Percentiles rank a stretch among this genome's conserved stretches.
Conservation (phyloP, 192 early-diverging fungal genomes). For the Spinellus fusiger region DNA sequence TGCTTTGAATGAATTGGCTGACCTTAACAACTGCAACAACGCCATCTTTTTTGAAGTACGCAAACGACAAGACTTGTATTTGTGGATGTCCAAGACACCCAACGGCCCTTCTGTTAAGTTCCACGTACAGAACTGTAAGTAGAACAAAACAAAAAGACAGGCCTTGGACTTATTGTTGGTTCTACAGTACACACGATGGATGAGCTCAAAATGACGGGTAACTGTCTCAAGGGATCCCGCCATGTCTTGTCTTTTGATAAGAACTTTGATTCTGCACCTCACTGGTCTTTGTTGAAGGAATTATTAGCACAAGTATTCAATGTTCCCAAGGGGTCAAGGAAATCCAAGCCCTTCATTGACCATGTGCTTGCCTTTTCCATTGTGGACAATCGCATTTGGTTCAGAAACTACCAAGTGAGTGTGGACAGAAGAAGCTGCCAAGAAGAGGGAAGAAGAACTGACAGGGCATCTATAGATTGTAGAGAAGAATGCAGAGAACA, state of each 20-base stretch:
- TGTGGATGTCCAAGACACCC: conserved; percentile 95
- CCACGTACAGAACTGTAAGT: conserved; percentile 84
- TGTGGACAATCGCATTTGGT: conserved; percentile 87
- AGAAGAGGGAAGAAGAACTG: neutral
- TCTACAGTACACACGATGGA: conserved; percentile 93
- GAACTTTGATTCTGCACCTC: conserved; percentile 82
- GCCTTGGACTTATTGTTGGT: neutral
- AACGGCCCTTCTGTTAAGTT: conserved; percentile 95
- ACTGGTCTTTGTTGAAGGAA: conserved; percentile 88
- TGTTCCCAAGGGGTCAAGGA: conserved; percentile 79
- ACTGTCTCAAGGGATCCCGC: conserved; percentile 94
- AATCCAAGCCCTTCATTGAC: conserved; percentile 96
- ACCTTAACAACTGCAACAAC: conserved; percentile 98
- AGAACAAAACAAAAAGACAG: neutral
- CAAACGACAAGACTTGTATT: conserved; percentile 86
- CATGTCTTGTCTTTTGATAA: conserved; percentile 94
- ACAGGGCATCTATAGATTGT: conserved; percentile 43
- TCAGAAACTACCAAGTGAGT: conserved; percentile 89
- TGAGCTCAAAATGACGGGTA: conserved; percentile 97
- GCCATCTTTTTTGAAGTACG: conserved; percentile 93
- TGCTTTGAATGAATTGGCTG: conserved; percentile 90
- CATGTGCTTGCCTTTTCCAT: conserved; percentile 88
- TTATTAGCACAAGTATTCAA: conserved; percentile 89
- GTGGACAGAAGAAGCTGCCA: neutral
- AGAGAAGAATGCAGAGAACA: conserved; percentile 57